Evolutionary conservation across 2,329 filamentous ascomycete species (phyloP).

Genomic region (Ceratocystis diversiconidia): DNA sequence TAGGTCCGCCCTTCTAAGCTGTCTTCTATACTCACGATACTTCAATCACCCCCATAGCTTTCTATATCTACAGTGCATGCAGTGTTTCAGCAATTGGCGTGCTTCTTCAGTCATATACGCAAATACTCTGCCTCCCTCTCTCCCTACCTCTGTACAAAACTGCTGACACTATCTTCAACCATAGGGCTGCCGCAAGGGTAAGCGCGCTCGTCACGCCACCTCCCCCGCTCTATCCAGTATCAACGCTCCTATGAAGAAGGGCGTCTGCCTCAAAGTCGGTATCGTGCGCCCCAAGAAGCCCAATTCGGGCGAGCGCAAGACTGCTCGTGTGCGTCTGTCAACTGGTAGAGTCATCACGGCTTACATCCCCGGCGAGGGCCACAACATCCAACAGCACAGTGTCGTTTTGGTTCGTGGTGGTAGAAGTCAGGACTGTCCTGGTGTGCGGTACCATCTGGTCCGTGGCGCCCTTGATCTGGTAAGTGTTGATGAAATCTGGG

Average conservation of each 20-base stretch:
- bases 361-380: slow-evolving; percentile 93
- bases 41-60: too few species aligned
- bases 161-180: slow-evolving; percentile 16
- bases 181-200: slow-evolving; percentile 61
- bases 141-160: not conserved
- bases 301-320: slow-evolving; percentile 94
- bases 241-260: slow-evolving; percentile 71
- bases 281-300: slow-evolving; percentile 96
- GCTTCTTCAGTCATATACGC: too few species aligned
- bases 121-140: too few species aligned
- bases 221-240: slow-evolving; percentile 67
- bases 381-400: slow-evolving; percentile 98
- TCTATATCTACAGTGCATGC: too few species aligned
- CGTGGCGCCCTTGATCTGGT: slow-evolving; percentile 87
- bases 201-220: slow-evolving; percentile 69
- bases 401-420: slow-evolving; percentile 93
- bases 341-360: slow-evolving; percentile 77
- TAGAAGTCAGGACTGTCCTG: slow-evolving; percentile 89
- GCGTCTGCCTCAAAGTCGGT: slow-evolving; percentile 87
- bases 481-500: slow-evolving; percentile 28
- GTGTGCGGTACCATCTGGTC: slow-evolving; percentile 91
- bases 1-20: slow-evolving; percentile 22
- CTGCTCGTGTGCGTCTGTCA: slow-evolving; percentile 76
- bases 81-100: too few species aligned
- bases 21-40: too few species aligned